Evolutionary conservation across 2,329 filamentous ascomycete species (phyloP).

Genomic region (Trichoderma asperellum): DNA sequence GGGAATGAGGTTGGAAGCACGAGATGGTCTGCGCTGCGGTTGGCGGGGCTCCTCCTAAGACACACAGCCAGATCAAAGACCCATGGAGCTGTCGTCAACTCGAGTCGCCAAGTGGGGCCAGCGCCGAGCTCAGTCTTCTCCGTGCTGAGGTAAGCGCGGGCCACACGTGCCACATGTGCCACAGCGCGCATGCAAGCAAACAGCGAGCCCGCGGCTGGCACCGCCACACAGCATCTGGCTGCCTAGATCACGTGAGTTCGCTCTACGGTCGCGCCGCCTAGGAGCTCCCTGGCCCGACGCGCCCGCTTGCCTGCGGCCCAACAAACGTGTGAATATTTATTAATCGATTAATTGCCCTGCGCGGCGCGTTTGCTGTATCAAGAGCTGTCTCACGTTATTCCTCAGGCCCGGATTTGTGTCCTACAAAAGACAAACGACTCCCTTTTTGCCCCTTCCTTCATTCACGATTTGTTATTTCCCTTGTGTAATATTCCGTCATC

Average conservation of each 20-base stretch:
- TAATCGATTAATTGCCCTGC: neutral
- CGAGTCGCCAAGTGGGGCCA: slow-evolving; percentile 21
- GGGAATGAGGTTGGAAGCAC: slow-evolving; percentile 24
- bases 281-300: neutral
- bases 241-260: slow-evolving; percentile 47
- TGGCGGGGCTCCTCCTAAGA: slow-evolving; percentile 30
- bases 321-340: slow-evolving; percentile 15
- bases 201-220: neutral
- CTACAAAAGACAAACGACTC: neutral
- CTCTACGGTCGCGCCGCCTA: slow-evolving; percentile 40
- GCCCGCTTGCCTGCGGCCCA: slow-evolving; percentile 16
- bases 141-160: slow-evolving; percentile 11
- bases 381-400: slow-evolving; percentile 12
- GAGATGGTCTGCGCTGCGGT: slow-evolving; percentile 27
- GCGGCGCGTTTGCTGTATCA: neutral
- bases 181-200: slow-evolving; percentile 15
- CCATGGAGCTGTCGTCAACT: slow-evolving; percentile 31
- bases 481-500: neutral
- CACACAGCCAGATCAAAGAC: neutral
- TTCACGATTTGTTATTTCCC: neutral
- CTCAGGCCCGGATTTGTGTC: neutral
- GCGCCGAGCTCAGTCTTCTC: neutral
- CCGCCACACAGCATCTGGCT: slow-evolving; percentile 34
- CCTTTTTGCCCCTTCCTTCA: neutral
- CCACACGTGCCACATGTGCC: neutral